A percentile compares a stretch with the other conserved stretches of the same genome.
Conservation (phyloP, 208 protist genomes). For the Leishmania guyanensis region DNA sequence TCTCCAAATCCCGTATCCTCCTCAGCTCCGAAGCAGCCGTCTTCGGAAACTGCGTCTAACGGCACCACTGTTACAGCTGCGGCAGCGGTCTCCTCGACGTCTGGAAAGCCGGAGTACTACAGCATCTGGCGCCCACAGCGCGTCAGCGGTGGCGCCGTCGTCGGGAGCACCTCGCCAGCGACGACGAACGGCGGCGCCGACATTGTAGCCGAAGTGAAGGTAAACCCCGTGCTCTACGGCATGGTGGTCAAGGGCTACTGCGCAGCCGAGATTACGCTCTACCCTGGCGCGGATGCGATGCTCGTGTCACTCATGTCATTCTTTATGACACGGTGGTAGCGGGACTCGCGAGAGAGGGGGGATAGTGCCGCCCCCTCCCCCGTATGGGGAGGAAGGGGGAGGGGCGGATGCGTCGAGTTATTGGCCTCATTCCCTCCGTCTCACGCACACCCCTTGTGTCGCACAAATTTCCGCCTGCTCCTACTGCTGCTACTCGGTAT, state of each 20-base stretch:
- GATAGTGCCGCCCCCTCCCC: not conserved
- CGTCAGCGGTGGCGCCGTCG: conserved; percentile 35
- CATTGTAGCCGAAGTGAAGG: conserved; percentile 60
- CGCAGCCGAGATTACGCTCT: conserved; percentile 58
- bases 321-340: conserved; percentile 60
- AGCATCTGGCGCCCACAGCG: conserved; percentile 50
- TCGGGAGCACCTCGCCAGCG: conserved; percentile 16
- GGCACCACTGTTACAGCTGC: not conserved
- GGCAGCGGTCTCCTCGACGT: not conserved
- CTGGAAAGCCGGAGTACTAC: conserved; percentile 32
- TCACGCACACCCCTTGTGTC: not conserved
- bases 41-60: not conserved
- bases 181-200: conserved; percentile 61
- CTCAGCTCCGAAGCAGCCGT: not conserved
- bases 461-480: not conserved
- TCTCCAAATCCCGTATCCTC: not conserved
- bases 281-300: conserved; percentile 65
- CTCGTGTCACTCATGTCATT: conserved; percentile 67
- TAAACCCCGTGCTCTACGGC: conserved; percentile 27
- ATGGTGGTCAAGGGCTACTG: conserved; percentile 40
- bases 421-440: not conserved
- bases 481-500: not conserved
- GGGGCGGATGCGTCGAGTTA: not conserved
- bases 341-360: not conserved
- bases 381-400: conserved; percentile 3